phyloP scores from a whole-genome alignment of 352 stramenopile species.

The Phytophthora multivora region DNA sequence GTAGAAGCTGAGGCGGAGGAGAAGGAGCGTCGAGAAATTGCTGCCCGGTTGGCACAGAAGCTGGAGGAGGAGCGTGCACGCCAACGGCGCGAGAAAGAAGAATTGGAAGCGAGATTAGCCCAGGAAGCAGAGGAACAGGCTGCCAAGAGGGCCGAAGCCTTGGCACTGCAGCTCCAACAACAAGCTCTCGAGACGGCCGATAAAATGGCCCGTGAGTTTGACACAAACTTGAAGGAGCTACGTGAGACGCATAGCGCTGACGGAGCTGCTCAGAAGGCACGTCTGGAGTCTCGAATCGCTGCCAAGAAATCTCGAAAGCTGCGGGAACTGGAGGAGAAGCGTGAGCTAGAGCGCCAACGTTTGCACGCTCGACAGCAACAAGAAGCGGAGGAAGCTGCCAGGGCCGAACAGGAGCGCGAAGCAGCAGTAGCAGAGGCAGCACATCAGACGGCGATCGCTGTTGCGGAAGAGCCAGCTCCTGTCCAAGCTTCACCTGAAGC shows the following conservation, averaged over 20 bases:
- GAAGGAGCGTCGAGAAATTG: slow-evolving; percentile 34
- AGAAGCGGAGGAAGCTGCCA: slow-evolving; percentile 40
- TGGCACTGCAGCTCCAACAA: slow-evolving; percentile 38
- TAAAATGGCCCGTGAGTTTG: slow-evolving; percentile 66
- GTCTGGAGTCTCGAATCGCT: slow-evolving; percentile 72
- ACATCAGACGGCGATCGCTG: slow-evolving; percentile 1
- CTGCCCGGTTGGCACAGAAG: slow-evolving; percentile 32
- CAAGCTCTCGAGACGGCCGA: slow-evolving; percentile 55
- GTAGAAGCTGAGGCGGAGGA: slow-evolving; percentile 39
- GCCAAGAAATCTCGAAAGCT: slow-evolving; percentile 82
- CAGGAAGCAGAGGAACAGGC: slow-evolving; percentile 54
- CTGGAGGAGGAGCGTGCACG: slow-evolving; percentile 62
- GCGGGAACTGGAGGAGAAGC: slow-evolving; percentile 73
- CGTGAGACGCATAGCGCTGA: slow-evolving; percentile 63
- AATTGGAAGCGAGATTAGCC: slow-evolving; percentile 42
- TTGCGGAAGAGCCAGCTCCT: slow-evolving; percentile 4
- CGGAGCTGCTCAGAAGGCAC: slow-evolving; percentile 62
- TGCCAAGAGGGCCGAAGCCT: slow-evolving; percentile 21
- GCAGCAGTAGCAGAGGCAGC: slow-evolving; percentile 30
- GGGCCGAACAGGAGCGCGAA: slow-evolving; percentile 38
- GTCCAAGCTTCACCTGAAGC: background rate
- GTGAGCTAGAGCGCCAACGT: slow-evolving; percentile 54
- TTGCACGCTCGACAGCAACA: slow-evolving; percentile 51
- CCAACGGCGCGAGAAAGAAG: slow-evolving; percentile 52
- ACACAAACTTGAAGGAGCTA: slow-evolving; percentile 65